A percentile compares a stretch with the other conserved stretches of the same genome.
Evolutionary conservation across 2,329 filamentous ascomycete species (phyloP).

Genomic region (Apiospora aurea): DNA sequence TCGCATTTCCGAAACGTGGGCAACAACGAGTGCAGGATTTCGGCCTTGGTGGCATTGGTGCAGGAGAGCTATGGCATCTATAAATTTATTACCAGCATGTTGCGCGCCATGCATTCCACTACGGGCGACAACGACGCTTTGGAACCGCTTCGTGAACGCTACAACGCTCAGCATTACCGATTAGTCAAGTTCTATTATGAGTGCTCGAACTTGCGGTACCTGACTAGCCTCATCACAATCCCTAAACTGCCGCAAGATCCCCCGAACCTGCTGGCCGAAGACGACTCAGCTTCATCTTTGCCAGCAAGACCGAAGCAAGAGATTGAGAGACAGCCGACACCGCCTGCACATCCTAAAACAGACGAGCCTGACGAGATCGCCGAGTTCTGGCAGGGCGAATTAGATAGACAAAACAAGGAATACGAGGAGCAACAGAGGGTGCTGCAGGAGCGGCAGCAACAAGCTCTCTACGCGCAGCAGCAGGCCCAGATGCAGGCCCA

Average conservation of each 20-base stretch:
- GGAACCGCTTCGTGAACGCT: conserved; percentile 84
- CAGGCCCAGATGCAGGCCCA: conserved; percentile 85
- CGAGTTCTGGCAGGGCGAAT: conserved; percentile 96
- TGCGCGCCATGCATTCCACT: conserved; percentile 95
- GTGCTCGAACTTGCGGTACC: conserved; percentile 95
- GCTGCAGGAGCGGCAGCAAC: conserved; percentile 85
- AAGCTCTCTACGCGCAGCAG: conserved; percentile 81
- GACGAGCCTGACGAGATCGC: conserved; percentile 94
- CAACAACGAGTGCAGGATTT: conserved; percentile 97
- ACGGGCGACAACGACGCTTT: conserved; percentile 94
- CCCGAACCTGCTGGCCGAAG: conserved; percentile 85
- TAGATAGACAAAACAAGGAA: conserved; percentile 89
- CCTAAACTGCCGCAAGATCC: conserved; percentile 95
- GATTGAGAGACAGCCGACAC: conserved; percentile 72
- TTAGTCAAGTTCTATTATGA: conserved; percentile 99
- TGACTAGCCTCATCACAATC: conserved; percentile 95
- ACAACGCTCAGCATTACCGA: conserved; percentile 95
- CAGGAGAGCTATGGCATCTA: conserved; percentile 99
- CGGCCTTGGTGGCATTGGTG: conserved; percentile 88
- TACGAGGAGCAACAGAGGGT: conserved; percentile 94
- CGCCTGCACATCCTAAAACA: conserved; percentile 70
- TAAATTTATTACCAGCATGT: conserved; percentile 99
- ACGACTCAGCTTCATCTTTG: conserved; percentile 82
- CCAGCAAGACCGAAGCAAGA: conserved; percentile 82
- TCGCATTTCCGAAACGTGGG: conserved; percentile 90